A percentile compares a stretch with the other conserved stretches of the same genome.
phyloP scores from a whole-genome alignment of 768 basidiomycete genomes.

The Boletus reticulatus region DNA sequence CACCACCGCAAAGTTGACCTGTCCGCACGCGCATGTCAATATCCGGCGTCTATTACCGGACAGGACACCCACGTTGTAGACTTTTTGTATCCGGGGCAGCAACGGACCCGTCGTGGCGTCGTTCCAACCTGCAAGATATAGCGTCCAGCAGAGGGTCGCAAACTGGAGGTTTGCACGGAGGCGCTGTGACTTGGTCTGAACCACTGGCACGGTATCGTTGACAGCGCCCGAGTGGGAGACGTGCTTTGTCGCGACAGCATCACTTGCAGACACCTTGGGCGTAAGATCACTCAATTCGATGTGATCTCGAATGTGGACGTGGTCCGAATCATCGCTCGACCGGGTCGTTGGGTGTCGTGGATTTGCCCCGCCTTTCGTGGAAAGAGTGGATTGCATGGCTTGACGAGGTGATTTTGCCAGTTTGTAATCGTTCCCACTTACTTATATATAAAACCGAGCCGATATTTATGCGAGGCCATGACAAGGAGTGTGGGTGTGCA shows the following conservation, averaged over 20 bases:
- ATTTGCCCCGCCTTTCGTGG: constrained; percentile 2
- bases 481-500: no score
- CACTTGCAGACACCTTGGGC: not conserved
- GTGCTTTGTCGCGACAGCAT: not conserved
- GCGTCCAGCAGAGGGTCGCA: constrained; percentile 31
- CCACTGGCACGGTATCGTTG: not conserved
- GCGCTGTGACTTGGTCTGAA: constrained; percentile 20
- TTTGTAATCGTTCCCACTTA: not conserved
- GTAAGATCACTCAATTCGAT: constrained; percentile 9
- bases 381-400: constrained; percentile 14
- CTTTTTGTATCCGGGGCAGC: constrained; percentile 37
- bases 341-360: constrained; percentile 6
- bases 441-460: no score
- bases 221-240: not conserved
- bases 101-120: constrained; percentile 39
- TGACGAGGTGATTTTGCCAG: not conserved
- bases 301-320: no score
- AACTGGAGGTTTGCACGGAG: constrained; percentile 31
- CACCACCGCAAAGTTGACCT: constrained; percentile 40
- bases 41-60: not conserved
- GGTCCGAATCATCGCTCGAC: not conserved
- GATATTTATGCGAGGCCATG: not conserved
- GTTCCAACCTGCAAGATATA: constrained; percentile 39
- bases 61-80: constrained; percentile 31
- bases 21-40: not conserved